These are phyloP conservation scores for Parathielavia hyrcaniae DNA, from an alignment of 495 filamentous ascomycete species.

Conservation along the genomic window DNA sequence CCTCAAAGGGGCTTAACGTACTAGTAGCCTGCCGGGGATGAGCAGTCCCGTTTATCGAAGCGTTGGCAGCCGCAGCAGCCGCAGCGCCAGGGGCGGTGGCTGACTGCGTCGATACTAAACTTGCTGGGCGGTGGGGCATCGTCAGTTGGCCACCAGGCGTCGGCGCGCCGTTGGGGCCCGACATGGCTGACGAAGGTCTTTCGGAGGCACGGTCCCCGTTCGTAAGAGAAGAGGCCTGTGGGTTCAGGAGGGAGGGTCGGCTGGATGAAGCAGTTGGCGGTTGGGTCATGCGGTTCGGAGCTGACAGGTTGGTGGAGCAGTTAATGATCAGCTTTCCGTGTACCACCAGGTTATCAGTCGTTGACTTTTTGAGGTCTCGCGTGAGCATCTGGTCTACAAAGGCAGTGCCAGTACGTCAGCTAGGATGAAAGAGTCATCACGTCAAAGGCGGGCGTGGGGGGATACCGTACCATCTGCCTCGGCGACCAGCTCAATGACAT, in stretches of 20 bases:
- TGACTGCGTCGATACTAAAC: conserved; percentile 22
- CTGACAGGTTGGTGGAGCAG: conserved; percentile 75
- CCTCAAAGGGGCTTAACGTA: conserved; percentile 88
- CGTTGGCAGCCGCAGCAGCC: too few relatives aligned
- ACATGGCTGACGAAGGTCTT: conserved; percentile 44
- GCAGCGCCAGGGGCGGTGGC: conserved; percentile 26
- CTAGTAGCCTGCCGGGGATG: conserved; percentile 38
- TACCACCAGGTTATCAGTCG: conserved; percentile 90
- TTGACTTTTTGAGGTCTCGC: conserved; percentile 91
- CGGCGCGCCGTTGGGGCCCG: conserved; percentile 37
- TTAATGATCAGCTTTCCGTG: conserved; percentile 97
- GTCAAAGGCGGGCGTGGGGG: not conserved
- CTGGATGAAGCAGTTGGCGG: conserved; percentile 32
- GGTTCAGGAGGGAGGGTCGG: conserved; percentile 37
- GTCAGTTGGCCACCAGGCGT: conserved; percentile 26
- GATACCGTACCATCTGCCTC: conserved; percentile 77
- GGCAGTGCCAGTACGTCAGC: not conserved
- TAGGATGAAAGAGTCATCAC: conserved; percentile 3
- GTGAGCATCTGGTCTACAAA: conserved; percentile 81
- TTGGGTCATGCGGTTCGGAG: conserved; percentile 33
- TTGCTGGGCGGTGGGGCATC: conserved; percentile 36
- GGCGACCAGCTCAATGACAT: conserved; percentile 80
- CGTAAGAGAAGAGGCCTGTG: conserved; percentile 35
- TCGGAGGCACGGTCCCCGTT: conserved; percentile 32
- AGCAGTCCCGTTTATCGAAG: conserved; percentile 32